Conservation (phyloP, 441 rosid genomes). For the Pelargonium cotyledonis region DNA sequence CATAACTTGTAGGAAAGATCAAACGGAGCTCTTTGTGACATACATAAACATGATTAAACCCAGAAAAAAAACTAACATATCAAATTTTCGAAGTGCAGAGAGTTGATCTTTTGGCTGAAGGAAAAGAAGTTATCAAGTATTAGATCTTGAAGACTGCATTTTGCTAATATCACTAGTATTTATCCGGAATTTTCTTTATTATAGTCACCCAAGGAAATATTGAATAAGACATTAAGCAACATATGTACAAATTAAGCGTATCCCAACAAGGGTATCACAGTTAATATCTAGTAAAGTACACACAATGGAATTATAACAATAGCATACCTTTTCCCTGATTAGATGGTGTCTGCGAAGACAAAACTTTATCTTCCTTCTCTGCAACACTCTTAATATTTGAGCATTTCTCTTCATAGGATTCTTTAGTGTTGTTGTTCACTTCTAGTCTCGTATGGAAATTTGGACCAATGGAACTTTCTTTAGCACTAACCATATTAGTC, state of each 20-base stretch:
- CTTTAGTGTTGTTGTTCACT: slow-evolving; percentile 33
- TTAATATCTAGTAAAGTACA: background rate
- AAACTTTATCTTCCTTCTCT: slow-evolving; percentile 37
- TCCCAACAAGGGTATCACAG: slow-evolving; percentile 4
- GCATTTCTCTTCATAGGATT: slow-evolving; percentile 34
- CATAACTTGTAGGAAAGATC: slow-evolving; percentile 1
- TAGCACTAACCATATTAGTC: slow-evolving; percentile 22
- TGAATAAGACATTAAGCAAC: no score
- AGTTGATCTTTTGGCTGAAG: no score
- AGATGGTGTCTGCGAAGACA: slow-evolving; percentile 33
- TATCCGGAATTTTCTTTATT: no score
- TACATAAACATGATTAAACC: background rate
- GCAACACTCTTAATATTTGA: slow-evolving; percentile 33
- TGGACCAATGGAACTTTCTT: slow-evolving; percentile 28
- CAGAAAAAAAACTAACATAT: no score
- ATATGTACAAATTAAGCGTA: background rate
- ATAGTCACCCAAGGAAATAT: no score
- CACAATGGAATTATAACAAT: slow-evolving; percentile 6
- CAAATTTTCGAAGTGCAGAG: no score
- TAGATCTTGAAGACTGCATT: no score
- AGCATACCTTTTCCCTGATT: slow-evolving; percentile 49
- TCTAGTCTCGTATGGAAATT: slow-evolving; percentile 23
- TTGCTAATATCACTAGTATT: no score
- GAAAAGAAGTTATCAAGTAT: no score
- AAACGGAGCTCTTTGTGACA: background rate